phyloP scores from a whole-genome alignment of 345 rosid species.

The Boechera stricta region DNA sequence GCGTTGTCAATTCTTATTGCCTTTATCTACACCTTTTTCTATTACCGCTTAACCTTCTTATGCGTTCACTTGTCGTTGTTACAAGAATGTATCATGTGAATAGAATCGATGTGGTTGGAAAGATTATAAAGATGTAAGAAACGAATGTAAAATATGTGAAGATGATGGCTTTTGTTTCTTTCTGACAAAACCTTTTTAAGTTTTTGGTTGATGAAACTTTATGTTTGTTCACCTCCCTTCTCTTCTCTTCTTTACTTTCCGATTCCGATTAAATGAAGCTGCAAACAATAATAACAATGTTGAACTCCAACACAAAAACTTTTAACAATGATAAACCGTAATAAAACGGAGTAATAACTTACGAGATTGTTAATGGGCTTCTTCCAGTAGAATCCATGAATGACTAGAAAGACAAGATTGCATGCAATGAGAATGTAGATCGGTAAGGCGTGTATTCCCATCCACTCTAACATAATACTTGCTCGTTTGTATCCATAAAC shows the following conservation, averaged over 20 bases:
- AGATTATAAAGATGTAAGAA: neutral
- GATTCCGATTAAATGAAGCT: constrained; percentile 42
- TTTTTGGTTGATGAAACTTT: neutral
- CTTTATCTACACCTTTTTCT: no score
- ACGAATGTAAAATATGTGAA: neutral
- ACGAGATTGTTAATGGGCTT: constrained; percentile 74
- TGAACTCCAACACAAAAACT: constrained; percentile 1
- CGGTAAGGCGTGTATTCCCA: constrained; percentile 77
- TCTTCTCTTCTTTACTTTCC: constrained; percentile 36
- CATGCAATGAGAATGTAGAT: constrained; percentile 68
- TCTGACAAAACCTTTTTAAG: neutral
- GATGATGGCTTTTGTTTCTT: constrained; percentile 2
- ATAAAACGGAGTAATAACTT: constrained; percentile 28
- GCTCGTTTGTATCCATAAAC: constrained; percentile 56
- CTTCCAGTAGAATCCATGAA: constrained; percentile 87
- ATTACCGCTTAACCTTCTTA: no score
- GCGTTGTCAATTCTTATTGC: no score
- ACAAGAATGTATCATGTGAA: neutral
- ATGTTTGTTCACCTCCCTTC: neutral
- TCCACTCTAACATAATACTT: constrained; percentile 73
- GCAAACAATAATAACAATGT: neutral
- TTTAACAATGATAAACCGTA: neutral
- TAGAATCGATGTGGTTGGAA: neutral
- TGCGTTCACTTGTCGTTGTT: no score
- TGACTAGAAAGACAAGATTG: constrained; percentile 65